A percentile compares a stretch with the other conserved stretches of the same genome.
These are phyloP conservation scores for Striga asiatica DNA, from an alignment of 257 asterid species.

Conservation along the genomic window DNA sequence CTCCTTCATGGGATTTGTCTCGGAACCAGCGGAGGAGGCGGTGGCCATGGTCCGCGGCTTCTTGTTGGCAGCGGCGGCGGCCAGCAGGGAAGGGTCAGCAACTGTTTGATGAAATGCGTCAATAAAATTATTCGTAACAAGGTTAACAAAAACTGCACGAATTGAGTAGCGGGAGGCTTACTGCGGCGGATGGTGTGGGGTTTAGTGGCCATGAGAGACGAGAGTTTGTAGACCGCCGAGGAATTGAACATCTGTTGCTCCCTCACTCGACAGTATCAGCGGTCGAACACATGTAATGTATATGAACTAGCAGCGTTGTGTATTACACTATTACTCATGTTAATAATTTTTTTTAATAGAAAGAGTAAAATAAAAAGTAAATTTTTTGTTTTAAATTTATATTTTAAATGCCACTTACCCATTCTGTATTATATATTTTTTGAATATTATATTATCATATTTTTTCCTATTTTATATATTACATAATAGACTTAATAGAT, in stretches of 20 bases:
- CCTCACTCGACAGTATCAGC: too few relatives aligned
- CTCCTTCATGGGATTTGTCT: constrained; percentile 39
- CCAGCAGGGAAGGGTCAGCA: constrained; percentile 30
- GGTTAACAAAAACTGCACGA: neutral
- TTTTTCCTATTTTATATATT: too few relatives aligned
- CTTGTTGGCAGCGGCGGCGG: constrained; percentile 30
- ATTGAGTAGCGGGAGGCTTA: constrained; percentile 16
- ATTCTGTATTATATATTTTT: too few relatives aligned
- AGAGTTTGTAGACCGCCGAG: constrained; percentile 20
- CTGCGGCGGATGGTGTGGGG: constrained; percentile 38
- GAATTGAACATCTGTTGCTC: constrained; percentile 19
- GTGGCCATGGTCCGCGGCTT: constrained; percentile 42
- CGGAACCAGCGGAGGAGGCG: constrained; percentile 22
- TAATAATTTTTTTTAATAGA: too few relatives aligned
- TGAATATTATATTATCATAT: too few relatives aligned
- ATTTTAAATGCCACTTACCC: too few relatives aligned
- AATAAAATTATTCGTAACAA: neutral
- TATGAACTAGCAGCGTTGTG: too few relatives aligned
- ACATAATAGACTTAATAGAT: too few relatives aligned
- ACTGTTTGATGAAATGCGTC: constrained; percentile 34
- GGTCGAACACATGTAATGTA: too few relatives aligned
- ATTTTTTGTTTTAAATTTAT: too few relatives aligned
- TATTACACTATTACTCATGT: too few relatives aligned
- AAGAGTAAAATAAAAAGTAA: too few relatives aligned
- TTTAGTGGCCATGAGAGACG: constrained; percentile 42